Evolutionary conservation across 192 early-diverging fungal genomes (phyloP), one percentile per base, ranked within the genome.

Genomic region (Chytriomyces sp.): DNA sequence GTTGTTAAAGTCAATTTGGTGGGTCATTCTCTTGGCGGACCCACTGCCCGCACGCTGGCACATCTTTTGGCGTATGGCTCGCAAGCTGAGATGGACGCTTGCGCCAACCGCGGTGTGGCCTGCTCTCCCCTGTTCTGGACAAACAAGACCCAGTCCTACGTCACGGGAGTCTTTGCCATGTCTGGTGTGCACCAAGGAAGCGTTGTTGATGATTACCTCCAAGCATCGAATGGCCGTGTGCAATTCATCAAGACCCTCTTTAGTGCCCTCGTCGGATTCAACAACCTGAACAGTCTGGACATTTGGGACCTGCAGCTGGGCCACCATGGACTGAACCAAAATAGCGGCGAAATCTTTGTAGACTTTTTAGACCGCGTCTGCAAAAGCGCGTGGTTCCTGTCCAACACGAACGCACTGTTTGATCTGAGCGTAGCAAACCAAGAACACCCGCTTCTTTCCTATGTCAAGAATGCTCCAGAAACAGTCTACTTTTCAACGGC

Each of bases 91-190:
- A 66, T 80, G 43, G 65, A 49, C 0, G 79, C 79, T n/a, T 76
- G 74, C 59, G 66, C 16, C 35, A 50, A 45, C 3, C 65, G 72
- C 11, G 50, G 70, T 18, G 46, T 62, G 0, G 63, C 9, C 13
- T 76, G 57, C 66, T 69, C 64, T 20, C 79, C 79, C 1, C 66
- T 80, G 16, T 79, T 79, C 43, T 75, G 50, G 50, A 79, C 77
- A 1, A 79, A 79, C 65, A 79, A 74, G 70, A 75, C 70, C 11
- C 8, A 6, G 7, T 64, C 62, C 3, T 50, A 70, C 45, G 69
- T 78, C 69, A 44, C 61, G 43, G 18, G 28, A 24, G 35, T 73
- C 61, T 63, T 67, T 46, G 50, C 77, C 16, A 46, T 78, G n/a
- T 43, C 71, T 3, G 69, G 69, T 11, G 70, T 65, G 28, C 72